phyloP scores from a whole-genome alignment of 2,329 filamentous ascomycete species.

The Elsinoe necatrix region DNA sequence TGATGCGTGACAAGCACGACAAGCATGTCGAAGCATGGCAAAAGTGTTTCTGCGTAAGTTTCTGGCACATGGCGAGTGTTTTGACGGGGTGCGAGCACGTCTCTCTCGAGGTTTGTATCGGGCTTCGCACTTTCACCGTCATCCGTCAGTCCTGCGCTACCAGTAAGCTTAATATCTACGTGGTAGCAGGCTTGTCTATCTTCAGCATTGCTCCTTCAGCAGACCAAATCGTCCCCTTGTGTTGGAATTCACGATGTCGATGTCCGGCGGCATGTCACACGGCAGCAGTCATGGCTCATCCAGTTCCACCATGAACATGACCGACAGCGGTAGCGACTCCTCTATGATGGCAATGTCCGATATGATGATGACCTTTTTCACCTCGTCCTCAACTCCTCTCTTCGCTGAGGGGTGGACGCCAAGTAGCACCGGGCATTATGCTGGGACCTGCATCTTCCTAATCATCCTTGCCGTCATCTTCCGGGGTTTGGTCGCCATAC shows the following conservation, averaged over 20 bases:
- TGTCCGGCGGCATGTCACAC: background rate
- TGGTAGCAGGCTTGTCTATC: too few relatives aligned
- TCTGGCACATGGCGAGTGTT: background rate
- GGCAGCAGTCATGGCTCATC: conserved; percentile 2
- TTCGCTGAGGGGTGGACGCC: conserved; percentile 72
- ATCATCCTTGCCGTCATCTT: conserved; percentile 64
- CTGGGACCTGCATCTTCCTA: conserved; percentile 85
- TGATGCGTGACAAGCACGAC: background rate
- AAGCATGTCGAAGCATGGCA: background rate
- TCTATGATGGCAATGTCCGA: conserved; percentile 21
- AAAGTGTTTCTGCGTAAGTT: background rate
- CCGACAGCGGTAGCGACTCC: background rate
- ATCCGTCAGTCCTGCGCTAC: too few relatives aligned
- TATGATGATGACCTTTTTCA: conserved; percentile 58
- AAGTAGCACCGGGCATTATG: conserved; percentile 59
- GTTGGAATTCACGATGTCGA: background rate
- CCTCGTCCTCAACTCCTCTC: conserved; percentile 52
- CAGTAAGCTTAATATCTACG: too few relatives aligned
- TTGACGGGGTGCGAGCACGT: background rate
- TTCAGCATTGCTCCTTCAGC: too few relatives aligned
- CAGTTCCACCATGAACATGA: background rate
- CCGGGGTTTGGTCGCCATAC: conserved; percentile 57
- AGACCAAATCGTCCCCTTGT: too few relatives aligned
- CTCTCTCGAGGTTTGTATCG: background rate
- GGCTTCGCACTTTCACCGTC: background rate